Base-by-base conservation (phyloP, 1,139 yeast genomes). In the Candida sp. region DNA sequence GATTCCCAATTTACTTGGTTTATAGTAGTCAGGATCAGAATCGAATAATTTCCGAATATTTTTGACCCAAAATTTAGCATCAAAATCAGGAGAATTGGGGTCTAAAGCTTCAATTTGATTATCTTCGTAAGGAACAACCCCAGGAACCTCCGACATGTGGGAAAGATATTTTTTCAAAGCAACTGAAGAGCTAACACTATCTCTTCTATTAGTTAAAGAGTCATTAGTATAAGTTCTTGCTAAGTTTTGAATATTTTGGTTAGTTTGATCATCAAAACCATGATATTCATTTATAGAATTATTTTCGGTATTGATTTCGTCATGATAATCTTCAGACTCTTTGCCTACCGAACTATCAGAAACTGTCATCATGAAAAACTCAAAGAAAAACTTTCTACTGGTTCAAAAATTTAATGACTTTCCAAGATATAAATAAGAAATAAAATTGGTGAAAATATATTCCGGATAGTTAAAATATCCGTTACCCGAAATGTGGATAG, bases 1-100 rank as follows among this genome's bases (percentile, higher is more conserved):
- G 33, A 89, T 70, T 8, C 96, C 95, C 45, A 87, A 65, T 15
- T 78, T 71, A 33, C 81, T 73, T 11, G 81, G 81, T 53, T 82
- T 81, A 61, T 79, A 86, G 55, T 81, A 75, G 3, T 82, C 89
- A 0, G 83, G 81, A 51, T 84, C 87, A 21, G 73, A 65, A 46
- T 73, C 72, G 61, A 68, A 38, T 55, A 84, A 60, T 45, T 77
- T 75, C 49, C 80, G 75, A 73, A 86, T 66, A 58, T 85, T 85
- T 58, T 80, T 79, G 46, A 87, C 82, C 96, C 96, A 89, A 44
- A 74, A 80, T 53, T 76, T 75, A 12, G 53, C 49, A 39, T 50
- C 44, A 35, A 50, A 50, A 21, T 45, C 37, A 6, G 45, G 47
- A 8, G 53, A 47, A 33, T 50, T 45, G 7, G 53, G 53, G 40